These are phyloP conservation scores for Pseudisothecium myosuroides DNA, from an alignment of 225 moss, liverwort and hornwort genomes.

Conservation along the genomic window DNA sequence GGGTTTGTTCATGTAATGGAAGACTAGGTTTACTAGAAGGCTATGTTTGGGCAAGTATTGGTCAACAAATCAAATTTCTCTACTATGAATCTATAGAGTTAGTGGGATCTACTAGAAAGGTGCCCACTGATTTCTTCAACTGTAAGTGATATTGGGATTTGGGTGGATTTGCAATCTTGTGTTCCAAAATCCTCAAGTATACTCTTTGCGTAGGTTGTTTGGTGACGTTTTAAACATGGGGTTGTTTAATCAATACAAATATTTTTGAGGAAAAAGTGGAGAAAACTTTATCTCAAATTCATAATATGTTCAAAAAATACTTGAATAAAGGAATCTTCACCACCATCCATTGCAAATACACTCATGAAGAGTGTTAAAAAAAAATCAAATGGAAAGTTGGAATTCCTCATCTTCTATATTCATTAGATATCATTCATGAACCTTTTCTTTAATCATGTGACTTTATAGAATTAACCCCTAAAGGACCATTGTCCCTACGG, in stretches of 20 bases:
- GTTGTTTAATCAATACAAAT: too few species aligned
- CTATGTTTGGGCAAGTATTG: not conserved
- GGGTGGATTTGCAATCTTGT: not conserved
- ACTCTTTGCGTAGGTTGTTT: too few species aligned
- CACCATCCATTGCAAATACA: not conserved
- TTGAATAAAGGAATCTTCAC: not conserved
- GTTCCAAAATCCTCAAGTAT: accelerated
- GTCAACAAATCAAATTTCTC: not conserved
- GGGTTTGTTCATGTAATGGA: accelerated
- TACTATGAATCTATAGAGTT: not conserved
- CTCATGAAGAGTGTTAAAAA: accelerated
- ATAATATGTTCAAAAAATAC: too few species aligned
- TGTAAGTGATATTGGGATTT: not conserved
- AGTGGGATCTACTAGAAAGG: too few species aligned
- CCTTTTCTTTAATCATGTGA: not conserved
- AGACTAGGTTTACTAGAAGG: not conserved
- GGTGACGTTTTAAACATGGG: too few species aligned
- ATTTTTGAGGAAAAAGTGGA: too few species aligned
- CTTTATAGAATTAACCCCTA: too few species aligned
- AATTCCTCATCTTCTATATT: not conserved
- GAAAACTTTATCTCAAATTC: too few species aligned
- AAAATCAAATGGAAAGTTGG: not conserved
- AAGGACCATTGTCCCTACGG: too few species aligned
- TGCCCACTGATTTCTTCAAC: accelerated
- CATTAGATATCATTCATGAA: not conserved